Percentiles rank a stretch among this genome's conserved stretches.
phyloP scores from a whole-genome alignment of 2,329 filamentous ascomycete species.

The Aspergillus amoenus region DNA sequence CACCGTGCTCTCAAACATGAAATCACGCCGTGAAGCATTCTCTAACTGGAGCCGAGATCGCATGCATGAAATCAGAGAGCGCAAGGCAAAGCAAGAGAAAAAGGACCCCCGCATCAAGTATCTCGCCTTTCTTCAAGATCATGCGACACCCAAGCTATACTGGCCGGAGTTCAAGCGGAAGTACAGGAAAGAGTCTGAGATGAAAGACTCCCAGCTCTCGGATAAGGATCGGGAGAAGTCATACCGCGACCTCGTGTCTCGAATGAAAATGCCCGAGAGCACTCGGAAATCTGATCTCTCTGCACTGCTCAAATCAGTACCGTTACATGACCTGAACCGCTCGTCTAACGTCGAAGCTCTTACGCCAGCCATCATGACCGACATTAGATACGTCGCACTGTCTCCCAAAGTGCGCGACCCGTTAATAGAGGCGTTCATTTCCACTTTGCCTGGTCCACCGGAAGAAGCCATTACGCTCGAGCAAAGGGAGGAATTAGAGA shows the following conservation, averaged over 20 bases:
- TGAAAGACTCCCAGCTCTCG: slow-evolving; percentile 54
- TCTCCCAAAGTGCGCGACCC: slow-evolving; percentile 39
- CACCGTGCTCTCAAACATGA: slow-evolving; percentile 77
- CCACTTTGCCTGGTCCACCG: slow-evolving; percentile 41
- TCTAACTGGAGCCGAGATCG: slow-evolving; percentile 78
- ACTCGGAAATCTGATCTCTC: slow-evolving; percentile 48
- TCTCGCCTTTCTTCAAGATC: slow-evolving; percentile 73
- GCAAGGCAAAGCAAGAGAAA: slow-evolving; percentile 73
- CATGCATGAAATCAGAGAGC: slow-evolving; percentile 70
- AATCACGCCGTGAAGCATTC: slow-evolving; percentile 76
- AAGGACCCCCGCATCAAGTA: slow-evolving; percentile 82
- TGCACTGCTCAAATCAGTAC: slow-evolving; percentile 43
- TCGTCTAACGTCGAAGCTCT: slow-evolving; percentile 41
- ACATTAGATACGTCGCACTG: slow-evolving; percentile 46
- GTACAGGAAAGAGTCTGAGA: slow-evolving; percentile 74
- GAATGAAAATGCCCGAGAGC: slow-evolving; percentile 47
- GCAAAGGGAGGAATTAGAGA: slow-evolving; percentile 37
- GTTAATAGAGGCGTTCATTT: slow-evolving; percentile 45
- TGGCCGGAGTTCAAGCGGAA: slow-evolving; percentile 97
- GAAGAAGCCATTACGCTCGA: slow-evolving; percentile 38
- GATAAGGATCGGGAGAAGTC: slow-evolving; percentile 52
- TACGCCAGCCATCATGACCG: slow-evolving; percentile 42
- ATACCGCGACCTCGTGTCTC: slow-evolving; percentile 48
- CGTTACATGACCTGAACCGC: slow-evolving; percentile 40
- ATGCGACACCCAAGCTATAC: slow-evolving; percentile 88